These are phyloP conservation scores for Dissophora ornata DNA, from an alignment of 192 early-diverging fungal genomes.

Conservation along the genomic window DNA sequence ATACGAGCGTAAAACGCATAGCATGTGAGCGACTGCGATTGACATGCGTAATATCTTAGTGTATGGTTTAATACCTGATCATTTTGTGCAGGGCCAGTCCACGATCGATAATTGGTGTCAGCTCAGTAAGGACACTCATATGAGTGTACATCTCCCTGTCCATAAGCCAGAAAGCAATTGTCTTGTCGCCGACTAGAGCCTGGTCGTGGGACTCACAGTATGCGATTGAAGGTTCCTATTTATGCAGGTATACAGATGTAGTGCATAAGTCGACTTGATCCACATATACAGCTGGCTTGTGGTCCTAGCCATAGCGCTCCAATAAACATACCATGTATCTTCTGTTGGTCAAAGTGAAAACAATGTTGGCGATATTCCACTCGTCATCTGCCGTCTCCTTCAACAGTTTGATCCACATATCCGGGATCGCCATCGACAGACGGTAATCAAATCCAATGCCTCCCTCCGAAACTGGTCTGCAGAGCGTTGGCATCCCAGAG, in stretches of 20 bases:
- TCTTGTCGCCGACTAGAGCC: conserved; percentile 98
- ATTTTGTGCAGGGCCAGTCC: conserved; percentile 96
- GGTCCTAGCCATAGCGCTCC: no score
- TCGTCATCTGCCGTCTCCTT: conserved; percentile 93
- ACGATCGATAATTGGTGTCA: conserved; percentile 94
- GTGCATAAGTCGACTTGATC: no score
- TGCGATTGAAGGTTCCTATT: conserved; percentile 92
- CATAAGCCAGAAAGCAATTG: conserved; percentile 99
- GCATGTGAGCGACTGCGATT: no score
- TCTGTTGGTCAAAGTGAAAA: conserved; percentile 90
- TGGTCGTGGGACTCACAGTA: conserved; percentile 98
- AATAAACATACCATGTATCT: conserved; percentile 81
- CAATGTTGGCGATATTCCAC: conserved; percentile 91
- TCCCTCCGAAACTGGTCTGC: conserved; percentile 86
- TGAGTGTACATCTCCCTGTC: conserved; percentile 98
- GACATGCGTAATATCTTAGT: no score
- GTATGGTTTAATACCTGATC: no score
- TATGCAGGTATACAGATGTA: not conserved
- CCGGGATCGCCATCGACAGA: conserved; percentile 95
- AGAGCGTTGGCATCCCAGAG: conserved; percentile 98
- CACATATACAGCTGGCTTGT: no score
- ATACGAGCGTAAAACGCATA: no score
- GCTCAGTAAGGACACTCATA: conserved; percentile 84
- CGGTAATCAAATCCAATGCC: conserved; percentile 98
- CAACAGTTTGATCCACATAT: conserved; percentile 99